phyloP scores from a whole-genome alignment of 1,284 basidiomycete genomes.

The Anthracocystis walkeri region DNA sequence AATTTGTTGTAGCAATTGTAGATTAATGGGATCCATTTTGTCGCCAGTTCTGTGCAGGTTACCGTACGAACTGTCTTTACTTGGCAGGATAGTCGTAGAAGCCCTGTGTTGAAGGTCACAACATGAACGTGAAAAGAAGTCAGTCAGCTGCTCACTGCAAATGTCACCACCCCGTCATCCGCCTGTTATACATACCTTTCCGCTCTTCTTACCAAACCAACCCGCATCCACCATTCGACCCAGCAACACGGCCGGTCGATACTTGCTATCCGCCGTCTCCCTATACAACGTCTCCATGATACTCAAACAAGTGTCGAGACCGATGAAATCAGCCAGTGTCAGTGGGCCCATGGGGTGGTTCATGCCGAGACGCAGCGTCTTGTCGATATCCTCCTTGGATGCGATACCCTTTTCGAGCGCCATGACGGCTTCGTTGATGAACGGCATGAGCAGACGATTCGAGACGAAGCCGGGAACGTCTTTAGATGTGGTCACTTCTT shows the following conservation, averaged over 20 bases:
- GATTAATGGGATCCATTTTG: no score
- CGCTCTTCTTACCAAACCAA: constrained; percentile 88
- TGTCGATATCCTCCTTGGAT: constrained; percentile 93
- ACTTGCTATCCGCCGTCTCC: constrained; percentile 94
- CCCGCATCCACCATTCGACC: constrained; percentile 96
- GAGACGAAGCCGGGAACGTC: constrained; percentile 84
- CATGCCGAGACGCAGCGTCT: constrained; percentile 91
- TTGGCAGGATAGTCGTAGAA: constrained; percentile 64
- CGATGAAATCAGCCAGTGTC: constrained; percentile 77
- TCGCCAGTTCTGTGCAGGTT: neutral
- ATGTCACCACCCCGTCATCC: neutral
- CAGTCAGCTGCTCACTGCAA: neutral
- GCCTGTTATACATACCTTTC: constrained; percentile 44
- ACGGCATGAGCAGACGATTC: constrained; percentile 81
- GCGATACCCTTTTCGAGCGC: constrained; percentile 91
- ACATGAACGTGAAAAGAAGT: neutral
- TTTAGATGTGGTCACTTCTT: constrained; percentile 72
- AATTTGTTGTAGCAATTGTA: neutral
- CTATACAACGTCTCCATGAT: constrained; percentile 64
- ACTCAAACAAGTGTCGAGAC: constrained; percentile 79
- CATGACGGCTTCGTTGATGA: constrained; percentile 93
- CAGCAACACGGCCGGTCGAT: constrained; percentile 88
- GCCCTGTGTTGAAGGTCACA: constrained; percentile 32
- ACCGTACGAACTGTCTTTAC: constrained; percentile 8
- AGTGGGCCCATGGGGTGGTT: constrained; percentile 88